Base-by-base conservation (phyloP, 306 rosid species). In the Macrotyloma uniflorum region DNA sequence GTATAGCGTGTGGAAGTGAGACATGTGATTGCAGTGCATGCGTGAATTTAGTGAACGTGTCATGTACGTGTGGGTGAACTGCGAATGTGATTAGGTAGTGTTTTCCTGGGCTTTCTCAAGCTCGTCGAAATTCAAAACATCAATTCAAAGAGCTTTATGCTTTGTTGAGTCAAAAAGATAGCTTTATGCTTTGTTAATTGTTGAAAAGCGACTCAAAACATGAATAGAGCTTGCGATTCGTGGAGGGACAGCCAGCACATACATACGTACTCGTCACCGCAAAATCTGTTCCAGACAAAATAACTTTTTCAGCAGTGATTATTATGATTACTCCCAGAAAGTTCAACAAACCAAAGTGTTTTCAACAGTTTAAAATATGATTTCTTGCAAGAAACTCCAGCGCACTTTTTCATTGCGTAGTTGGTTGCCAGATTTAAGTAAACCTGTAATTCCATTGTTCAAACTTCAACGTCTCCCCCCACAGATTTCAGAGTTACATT, bases 341-440 rank as follows among this genome's bases (percentile, higher is more conserved):
- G 83, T 79, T 80, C 65, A 43, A 23, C 65, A 64, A 79, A 38
- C 36, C 51, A 8, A 30, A 70, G 42, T 51, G 58, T 61, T 65
- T 36, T 13, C 74, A 70, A 79, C 66, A 22, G 59, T 67, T 66
- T 5, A 22, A 57, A 23, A 50, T 19, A 43, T 6, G 42, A 74
- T 86, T 68, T 68, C 85, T 86, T 86, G 88, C 76, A 77, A 83
- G 79, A 6, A 47, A 86, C 85, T 83, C 84, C 72, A 58, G 66
- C 57, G 55, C 36, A 67, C 85, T 84, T 65, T 69, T 67, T n/a
- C 23, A 49, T 81, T 83, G 66, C 74, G 83, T 67, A 59, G 87
- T 61, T 58, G 74, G 43, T 86, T 83, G 77, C 55, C 40, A 68
- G 67, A 54, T 23, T 67, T 67, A 1, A 23, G 43, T 20, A 12